Base-by-base conservation (phyloP, 164 flowering plant genomes). In the Dillenia turbinata region DNA sequence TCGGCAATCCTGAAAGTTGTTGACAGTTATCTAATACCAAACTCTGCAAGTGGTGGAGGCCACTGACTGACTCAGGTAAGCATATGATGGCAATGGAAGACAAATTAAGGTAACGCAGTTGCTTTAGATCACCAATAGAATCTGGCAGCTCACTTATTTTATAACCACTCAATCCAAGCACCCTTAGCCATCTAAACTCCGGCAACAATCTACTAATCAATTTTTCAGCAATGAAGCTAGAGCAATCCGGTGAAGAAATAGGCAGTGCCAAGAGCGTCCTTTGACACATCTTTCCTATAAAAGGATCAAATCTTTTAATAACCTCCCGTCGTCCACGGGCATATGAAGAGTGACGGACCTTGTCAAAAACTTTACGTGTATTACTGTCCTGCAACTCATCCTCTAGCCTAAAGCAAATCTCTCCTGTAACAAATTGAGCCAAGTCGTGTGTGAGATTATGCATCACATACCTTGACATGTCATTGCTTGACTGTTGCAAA, bases 61-160 rank as follows among this genome's bases (percentile, higher is more conserved):
- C 45, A 16, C 10, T 12, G 9, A 58, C 5, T 9, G 59, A 24
- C 15, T 57, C 15, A 0, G 67, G 67, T 16, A 69, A 40, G 46
- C 3, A 45, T 45, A 49, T 11, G 9, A 68, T 56, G 5, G 33
- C n/a, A 17, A 52, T 56, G 6, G 43, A 3, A 43, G 71, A 61
- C 12, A 68, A 12, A 17, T 68, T 57, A 44, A 68, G 66, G 52
- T 44, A 50, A 60, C 71, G 61, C 47, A 68, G 24, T 22, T 61
- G 65, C 15, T 62, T 62, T 61, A 68, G 22, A 17, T 56, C 12
- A n/a, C 58, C 58, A 2, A 56, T 44, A 12, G 62, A 63, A 9
- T 63, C 17, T 3, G 62, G 67, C 54, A 69, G 26, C 5, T 9
- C 16, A 5, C 3, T 6, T 14, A 59, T 5, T 47, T 52, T 51